Percentiles rank a stretch among this genome's conserved stretches.
phyloP scores from a whole-genome alignment of 2,329 filamentous ascomycete species.

The Pestalotiopsis sp. region DNA sequence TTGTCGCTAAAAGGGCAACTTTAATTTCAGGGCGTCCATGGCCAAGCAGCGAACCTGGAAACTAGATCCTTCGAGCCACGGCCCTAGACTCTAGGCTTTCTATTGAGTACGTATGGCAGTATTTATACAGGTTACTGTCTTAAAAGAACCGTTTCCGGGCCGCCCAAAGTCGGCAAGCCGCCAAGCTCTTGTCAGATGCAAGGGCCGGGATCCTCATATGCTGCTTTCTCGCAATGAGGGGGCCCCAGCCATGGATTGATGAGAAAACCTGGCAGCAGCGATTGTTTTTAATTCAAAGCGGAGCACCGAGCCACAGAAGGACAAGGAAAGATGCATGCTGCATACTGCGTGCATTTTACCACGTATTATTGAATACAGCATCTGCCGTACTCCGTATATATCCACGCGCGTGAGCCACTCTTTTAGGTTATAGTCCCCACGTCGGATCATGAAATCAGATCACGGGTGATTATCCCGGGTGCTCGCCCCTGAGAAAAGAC shows the following conservation, averaged over 20 bases:
- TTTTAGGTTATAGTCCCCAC: not conserved
- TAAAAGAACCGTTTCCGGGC: not conserved
- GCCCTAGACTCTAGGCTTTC: not conserved
- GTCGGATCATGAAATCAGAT: not conserved
- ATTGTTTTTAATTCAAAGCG: no score
- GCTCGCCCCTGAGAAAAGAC: not conserved
- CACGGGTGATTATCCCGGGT: not conserved
- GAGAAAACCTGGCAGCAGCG: no score
- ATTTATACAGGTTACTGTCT: no score
- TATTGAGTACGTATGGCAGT: not conserved
- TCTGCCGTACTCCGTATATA: not conserved
- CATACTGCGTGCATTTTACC: not conserved
- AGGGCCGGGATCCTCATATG: not conserved
- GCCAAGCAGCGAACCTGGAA: not conserved
- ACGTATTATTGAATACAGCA: not conserved
- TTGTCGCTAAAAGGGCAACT: not conserved
- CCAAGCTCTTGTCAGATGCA: not conserved
- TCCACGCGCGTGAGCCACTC: not conserved
- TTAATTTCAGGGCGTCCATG: not conserved
- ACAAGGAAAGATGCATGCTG: not conserved
- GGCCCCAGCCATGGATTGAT: no score
- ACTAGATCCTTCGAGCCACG: not conserved
- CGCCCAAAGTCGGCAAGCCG: not conserved
- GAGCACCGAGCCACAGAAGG: no score
- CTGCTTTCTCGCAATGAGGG: not conserved